Evolutionary conservation across 2,329 filamentous ascomycete genomes (phyloP).

Genomic region (Aureobasidium mangrovei): DNA sequence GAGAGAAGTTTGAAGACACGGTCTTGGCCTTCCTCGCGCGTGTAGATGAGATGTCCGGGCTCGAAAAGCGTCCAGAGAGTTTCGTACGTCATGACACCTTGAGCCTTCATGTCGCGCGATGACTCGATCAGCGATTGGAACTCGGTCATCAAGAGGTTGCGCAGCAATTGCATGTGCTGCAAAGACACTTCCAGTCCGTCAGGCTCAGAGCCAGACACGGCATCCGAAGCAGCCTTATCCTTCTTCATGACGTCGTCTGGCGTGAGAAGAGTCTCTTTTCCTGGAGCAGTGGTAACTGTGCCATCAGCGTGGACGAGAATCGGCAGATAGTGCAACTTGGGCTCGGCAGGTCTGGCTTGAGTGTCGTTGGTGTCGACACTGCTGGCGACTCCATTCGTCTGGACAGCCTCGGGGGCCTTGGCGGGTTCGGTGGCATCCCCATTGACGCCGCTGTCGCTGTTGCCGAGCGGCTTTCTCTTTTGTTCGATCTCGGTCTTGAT

Average conservation of each 20-base stretch:
- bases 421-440: neutral
- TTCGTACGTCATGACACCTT: slow-evolving; percentile 29
- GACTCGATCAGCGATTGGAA: slow-evolving; percentile 35
- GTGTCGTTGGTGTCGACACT: neutral
- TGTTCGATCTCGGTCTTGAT: slow-evolving; percentile 16
- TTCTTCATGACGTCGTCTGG: no score
- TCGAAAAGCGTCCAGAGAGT: slow-evolving; percentile 29
- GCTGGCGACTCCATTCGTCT: slow-evolving; percentile 5
- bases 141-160: slow-evolving; percentile 31
- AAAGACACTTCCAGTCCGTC: slow-evolving; percentile 18
- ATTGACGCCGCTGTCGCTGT: neutral
- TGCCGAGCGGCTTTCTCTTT: neutral
- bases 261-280: no score
- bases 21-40: slow-evolving; percentile 30
- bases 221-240: no score
- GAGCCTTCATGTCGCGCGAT: slow-evolving; percentile 29
- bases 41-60: slow-evolving; percentile 27
- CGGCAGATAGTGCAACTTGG: no score
- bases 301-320: no score
- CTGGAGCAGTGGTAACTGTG: no score
- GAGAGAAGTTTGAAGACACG: slow-evolving; percentile 28
- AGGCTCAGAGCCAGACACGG: no score
- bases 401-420: slow-evolving; percentile 10
- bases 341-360: neutral
- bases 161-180: slow-evolving; percentile 32